These are phyloP conservation scores for Strigomonas culicis DNA, from an alignment of 208 protist genomes.

Conservation along the genomic window DNA sequence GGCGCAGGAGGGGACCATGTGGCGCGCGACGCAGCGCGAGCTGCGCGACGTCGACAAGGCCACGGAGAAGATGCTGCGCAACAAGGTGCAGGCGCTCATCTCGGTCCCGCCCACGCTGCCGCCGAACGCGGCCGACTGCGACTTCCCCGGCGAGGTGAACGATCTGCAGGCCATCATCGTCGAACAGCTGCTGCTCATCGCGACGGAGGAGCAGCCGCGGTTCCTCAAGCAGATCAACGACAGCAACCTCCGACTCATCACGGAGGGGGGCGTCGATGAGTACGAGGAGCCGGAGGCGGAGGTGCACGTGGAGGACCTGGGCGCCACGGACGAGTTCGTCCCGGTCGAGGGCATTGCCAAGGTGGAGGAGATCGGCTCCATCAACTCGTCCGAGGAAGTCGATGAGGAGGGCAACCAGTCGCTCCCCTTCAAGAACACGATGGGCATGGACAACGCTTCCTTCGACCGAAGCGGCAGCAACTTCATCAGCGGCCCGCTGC, in stretches of 20 bases:
- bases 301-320: constrained; percentile 8
- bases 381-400: constrained; percentile 5
- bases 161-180: constrained; percentile 82
- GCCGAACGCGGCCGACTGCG: constrained; percentile 65
- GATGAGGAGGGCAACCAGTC: not conserved
- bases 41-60: constrained; percentile 55
- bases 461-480: constrained; percentile 1
- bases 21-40: constrained; percentile 24
- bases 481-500: not conserved
- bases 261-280: constrained; percentile 35
- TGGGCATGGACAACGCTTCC: too few relatives aligned
- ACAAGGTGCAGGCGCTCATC: constrained; percentile 57
- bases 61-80: constrained; percentile 61
- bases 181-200: constrained; percentile 74
- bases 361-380: constrained; percentile 9
- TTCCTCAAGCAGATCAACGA: constrained; percentile 79
- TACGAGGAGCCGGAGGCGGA: constrained; percentile 10
- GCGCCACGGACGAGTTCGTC: constrained; percentile 3
- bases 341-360: not conserved
- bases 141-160: constrained; percentile 65
- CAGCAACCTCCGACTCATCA: constrained; percentile 76
- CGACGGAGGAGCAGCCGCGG: constrained; percentile 52
- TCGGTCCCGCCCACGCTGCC: constrained; percentile 34
- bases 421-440: not conserved
- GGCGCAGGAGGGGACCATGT: constrained; percentile 13